phyloP scores from a whole-genome alignment of 345 rosid genomes.

The Lepidium africanum region DNA sequence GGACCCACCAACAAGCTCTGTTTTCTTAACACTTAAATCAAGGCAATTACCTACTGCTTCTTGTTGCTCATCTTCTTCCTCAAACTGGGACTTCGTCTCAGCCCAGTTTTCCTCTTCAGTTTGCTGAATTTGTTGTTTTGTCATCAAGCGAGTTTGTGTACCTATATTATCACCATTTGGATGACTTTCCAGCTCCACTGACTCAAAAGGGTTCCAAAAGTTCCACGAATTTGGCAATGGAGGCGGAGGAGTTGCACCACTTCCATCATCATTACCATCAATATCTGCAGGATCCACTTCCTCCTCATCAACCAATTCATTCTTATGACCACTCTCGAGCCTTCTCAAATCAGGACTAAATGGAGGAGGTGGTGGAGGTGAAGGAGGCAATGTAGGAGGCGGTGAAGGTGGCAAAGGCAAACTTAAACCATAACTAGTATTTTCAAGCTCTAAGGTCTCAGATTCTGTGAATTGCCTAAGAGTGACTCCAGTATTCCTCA shows the following conservation, averaged over 20 bases:
- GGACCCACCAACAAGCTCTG: constrained; percentile 22
- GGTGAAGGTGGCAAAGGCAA: constrained; percentile 46
- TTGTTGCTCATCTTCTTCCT: constrained; percentile 48
- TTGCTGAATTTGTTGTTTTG: constrained; percentile 29
- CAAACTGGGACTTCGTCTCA: constrained; percentile 63
- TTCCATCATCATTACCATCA: constrained; percentile 30
- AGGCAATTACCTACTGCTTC: constrained; percentile 23
- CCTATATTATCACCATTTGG: constrained; percentile 20
- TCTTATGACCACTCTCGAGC: constrained; percentile 17
- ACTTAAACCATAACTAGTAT: constrained; percentile 28
- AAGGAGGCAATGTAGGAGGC: constrained; percentile 69
- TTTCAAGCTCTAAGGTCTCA: constrained; percentile 63
- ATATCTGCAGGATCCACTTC: constrained; percentile 35
- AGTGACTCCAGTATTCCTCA: constrained; percentile 82
- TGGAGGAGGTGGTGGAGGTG: constrained; percentile 61
- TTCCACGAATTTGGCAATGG: constrained; percentile 43
- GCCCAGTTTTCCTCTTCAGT: constrained; percentile 60
- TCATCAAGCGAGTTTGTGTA: constrained; percentile 27
- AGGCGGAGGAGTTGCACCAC: constrained; percentile 38
- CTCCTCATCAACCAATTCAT: constrained; percentile 20
- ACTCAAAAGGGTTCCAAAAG: constrained; percentile 42
- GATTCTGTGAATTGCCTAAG: constrained; percentile 92
- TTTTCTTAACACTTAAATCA: constrained; percentile 4
- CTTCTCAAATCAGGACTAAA: constrained; percentile 51
- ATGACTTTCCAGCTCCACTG: constrained; percentile 20